phyloP scores from a whole-genome alignment of 164 flowering plant species.

The Tetrastigma voinierianum region DNA sequence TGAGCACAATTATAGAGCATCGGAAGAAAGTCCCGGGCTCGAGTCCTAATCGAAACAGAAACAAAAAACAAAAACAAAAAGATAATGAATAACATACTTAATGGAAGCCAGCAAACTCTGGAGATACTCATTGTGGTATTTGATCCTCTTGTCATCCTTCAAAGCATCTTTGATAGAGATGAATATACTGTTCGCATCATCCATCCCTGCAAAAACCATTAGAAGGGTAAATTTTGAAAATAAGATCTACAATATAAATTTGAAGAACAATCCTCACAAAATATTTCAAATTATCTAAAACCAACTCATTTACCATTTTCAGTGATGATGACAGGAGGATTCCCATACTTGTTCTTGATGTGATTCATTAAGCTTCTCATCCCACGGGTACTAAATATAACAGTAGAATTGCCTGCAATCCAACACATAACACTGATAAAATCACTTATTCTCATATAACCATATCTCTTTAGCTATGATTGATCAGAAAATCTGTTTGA shows the following conservation, averaged over 20 bases:
- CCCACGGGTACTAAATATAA: constrained; percentile 84
- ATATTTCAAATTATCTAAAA: neutral
- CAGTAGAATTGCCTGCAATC: constrained; percentile 85
- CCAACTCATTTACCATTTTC: constrained; percentile 68
- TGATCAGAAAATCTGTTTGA: too few relatives aligned
- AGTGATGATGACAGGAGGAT: constrained; percentile 75
- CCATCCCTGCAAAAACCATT: constrained; percentile 69
- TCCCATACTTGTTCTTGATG: constrained; percentile 78
- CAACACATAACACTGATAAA: too few relatives aligned
- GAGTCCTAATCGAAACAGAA: too few relatives aligned
- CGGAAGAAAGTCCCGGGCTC: too few relatives aligned
- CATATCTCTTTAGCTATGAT: too few relatives aligned
- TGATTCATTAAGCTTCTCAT: constrained; percentile 86
- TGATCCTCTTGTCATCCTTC: constrained; percentile 86
- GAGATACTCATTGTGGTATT: constrained; percentile 78
- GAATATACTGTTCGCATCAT: constrained; percentile 68
- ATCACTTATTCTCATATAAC: neutral
- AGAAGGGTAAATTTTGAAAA: neutral
- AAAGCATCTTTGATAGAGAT: constrained; percentile 55
- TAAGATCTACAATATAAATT: neutral
- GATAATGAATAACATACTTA: constrained; percentile 36
- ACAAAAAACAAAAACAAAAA: neutral
- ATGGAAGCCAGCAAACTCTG: constrained; percentile 68
- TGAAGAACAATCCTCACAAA: neutral
- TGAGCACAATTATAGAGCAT: too few relatives aligned